These are phyloP conservation scores for Acrodontium crateriforme DNA, from an alignment of 2,329 filamentous ascomycete genomes.

Conservation along the genomic window DNA sequence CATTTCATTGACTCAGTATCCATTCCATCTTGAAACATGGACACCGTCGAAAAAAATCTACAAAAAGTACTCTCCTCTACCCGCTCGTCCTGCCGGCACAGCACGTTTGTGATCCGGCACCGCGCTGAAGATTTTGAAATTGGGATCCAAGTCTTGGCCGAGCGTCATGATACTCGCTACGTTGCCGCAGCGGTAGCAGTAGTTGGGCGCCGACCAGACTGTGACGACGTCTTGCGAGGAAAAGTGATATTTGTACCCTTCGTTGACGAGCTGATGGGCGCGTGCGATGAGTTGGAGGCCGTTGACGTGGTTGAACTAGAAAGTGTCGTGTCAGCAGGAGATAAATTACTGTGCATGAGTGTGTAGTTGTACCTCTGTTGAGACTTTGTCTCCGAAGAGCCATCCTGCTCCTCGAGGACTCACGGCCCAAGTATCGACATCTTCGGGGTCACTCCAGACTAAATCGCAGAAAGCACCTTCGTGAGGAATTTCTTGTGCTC, in stretches of 20 bases:
- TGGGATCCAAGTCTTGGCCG: conserved; percentile 68
- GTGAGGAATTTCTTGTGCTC: conserved; percentile 63
- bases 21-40: background rate
- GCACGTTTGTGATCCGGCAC: conserved; percentile 77
- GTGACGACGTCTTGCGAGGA: conserved; percentile 84
- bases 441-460: conserved; percentile 63
- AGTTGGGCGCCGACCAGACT: conserved; percentile 83
- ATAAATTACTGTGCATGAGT: background rate
- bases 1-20: no score
- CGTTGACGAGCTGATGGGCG: conserved; percentile 62
- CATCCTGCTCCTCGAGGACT: conserved; percentile 53
- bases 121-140: conserved; percentile 83
- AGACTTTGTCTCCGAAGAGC: conserved; percentile 58
- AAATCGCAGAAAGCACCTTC: conserved; percentile 66
- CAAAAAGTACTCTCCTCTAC: conserved; percentile 38
- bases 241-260: conserved; percentile 87
- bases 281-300: conserved; percentile 57
- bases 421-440: conserved; percentile 54
- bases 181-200: conserved; percentile 92
- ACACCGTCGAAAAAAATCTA: conserved; percentile 11
- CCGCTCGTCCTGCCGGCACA: conserved; percentile 50
- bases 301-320: conserved; percentile 60
- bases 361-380: conserved; percentile 40
- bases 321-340: conserved; percentile 3
- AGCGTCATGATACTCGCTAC: conserved; percentile 82